Conservation (phyloP, 148 eudicot species). For the Suaeda aralocaspica region DNA sequence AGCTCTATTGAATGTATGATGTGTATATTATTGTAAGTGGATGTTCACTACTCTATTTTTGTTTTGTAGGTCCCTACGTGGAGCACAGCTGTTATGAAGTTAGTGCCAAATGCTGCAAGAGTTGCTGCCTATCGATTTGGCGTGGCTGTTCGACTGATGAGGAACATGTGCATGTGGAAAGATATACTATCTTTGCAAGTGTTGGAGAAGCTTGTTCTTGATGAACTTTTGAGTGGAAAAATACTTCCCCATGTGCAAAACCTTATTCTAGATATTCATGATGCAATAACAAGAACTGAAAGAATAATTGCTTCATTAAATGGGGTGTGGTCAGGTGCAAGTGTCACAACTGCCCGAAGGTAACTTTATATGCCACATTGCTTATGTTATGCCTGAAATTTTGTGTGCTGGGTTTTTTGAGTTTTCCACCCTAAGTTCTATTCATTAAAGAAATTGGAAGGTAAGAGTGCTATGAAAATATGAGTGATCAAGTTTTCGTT, state of each 20-base stretch:
- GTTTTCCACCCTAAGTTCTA: background rate
- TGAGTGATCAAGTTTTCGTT: background rate
- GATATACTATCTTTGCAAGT: constrained; percentile 67
- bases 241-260: constrained; percentile 81
- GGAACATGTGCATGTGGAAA: constrained; percentile 86
- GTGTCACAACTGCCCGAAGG: constrained; percentile 65
- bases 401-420: background rate
- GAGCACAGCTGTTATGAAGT: constrained; percentile 66
- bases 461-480: background rate
- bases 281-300: constrained; percentile 77
- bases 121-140: constrained; percentile 87
- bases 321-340: constrained; percentile 81
- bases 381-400: background rate
- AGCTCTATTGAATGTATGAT: background rate
- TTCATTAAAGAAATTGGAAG: background rate
- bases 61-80: constrained; percentile 75
- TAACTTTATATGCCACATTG: constrained; percentile 9
- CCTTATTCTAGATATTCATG: constrained; percentile 67
- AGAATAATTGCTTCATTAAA: constrained; percentile 65
- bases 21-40: background rate
- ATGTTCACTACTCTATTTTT: background rate
- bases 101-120: constrained; percentile 84
- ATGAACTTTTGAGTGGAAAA: constrained; percentile 69
- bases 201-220: constrained; percentile 76
- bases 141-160: constrained; percentile 70